Evolutionary conservation across 352 stramenopile genomes (phyloP), one percentile per base, ranked within the genome.

Genomic region (Phytophthora chlamydospora): DNA sequence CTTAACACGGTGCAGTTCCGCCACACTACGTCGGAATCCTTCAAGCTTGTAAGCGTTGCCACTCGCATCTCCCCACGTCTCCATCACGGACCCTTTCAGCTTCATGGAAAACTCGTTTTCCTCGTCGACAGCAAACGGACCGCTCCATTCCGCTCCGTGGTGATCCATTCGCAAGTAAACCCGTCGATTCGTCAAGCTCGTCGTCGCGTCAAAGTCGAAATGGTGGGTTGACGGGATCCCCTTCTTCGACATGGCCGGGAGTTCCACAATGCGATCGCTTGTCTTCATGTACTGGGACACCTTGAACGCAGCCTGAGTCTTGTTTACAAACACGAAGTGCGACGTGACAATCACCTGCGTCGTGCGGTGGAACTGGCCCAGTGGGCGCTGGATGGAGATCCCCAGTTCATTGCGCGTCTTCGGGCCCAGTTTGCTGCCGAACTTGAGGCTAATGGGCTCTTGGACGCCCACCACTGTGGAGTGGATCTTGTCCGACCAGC

Each of bases 401-500:
- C 88, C 88, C 7, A 96, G 71, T 42, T 96, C 88, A 48, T 90
- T 83, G 14, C 81, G 73, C 11, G 75, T 86, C 51, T 80, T 91
- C 14, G 80, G 74, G 3, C 80, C 84, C 14, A 91, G 57, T 21
- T 84, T 90, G 58, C 67, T 80, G 1, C 73, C 82, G 67, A 93
- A 93, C 55, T 91, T 90, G 2, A 96, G 62, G 16, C 71, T 79
- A 13, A 95, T 89, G 12, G 86, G 86, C 16, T 82, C 82, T 71
- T 95, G 88, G 34, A 95, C 85, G 11, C 88, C 88, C 33, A 96
- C 88, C 5, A 95, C 85, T 0, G 78, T 88, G 11, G 88, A 80
- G 50, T 95, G 88, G 35, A 95, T 93, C 66, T 89, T 93, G 35
- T 95, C 87, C 1, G 88, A 95, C 88, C 88, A 96, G 13, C 75